Evolutionary conservation across 306 rosid genomes (phyloP).

Genomic region (Astragalus membranaceus): DNA sequence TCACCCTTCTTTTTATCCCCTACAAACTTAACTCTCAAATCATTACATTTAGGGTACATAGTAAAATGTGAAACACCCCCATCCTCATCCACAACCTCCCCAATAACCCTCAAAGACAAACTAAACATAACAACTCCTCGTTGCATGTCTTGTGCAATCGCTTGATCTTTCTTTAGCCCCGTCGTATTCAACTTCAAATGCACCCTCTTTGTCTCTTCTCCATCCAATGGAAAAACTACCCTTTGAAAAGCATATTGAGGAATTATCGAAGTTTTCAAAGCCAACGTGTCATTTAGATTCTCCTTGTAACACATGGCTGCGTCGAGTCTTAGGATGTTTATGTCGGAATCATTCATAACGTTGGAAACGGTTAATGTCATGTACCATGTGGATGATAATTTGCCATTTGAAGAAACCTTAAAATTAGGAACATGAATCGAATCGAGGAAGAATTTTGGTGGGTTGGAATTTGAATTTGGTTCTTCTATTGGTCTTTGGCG

Average conservation of each 20-base stretch:
- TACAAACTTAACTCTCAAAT: constrained; percentile 1
- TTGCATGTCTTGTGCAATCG: constrained; percentile 6
- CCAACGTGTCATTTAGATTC: neutral
- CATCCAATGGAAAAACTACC: neutral
- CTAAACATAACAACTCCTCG: neutral
- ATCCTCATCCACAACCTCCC: constrained; percentile 4
- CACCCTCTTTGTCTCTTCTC: neutral
- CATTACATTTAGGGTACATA: constrained; percentile 14
- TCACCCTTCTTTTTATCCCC: neutral
- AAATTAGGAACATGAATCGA: constrained; percentile 2
- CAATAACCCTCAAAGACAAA: neutral
- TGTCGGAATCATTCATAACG: neutral
- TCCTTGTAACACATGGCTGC: neutral
- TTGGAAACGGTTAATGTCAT: constrained; percentile 2
- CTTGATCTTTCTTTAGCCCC: constrained; percentile 24
- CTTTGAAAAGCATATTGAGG: neutral
- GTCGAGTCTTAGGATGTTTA: constrained; percentile 13
- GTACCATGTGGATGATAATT: constrained; percentile 18
- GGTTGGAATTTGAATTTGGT: neutral
- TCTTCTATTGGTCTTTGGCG: neutral
- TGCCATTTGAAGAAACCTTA: constrained; percentile 9
- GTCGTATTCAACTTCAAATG: constrained; percentile 12
- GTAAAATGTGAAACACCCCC: neutral
- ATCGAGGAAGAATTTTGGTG: constrained; percentile 23
- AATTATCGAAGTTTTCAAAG: neutral